Conservation (phyloP, 768 basidiomycete species). For the Podaxis rugospora region DNA sequence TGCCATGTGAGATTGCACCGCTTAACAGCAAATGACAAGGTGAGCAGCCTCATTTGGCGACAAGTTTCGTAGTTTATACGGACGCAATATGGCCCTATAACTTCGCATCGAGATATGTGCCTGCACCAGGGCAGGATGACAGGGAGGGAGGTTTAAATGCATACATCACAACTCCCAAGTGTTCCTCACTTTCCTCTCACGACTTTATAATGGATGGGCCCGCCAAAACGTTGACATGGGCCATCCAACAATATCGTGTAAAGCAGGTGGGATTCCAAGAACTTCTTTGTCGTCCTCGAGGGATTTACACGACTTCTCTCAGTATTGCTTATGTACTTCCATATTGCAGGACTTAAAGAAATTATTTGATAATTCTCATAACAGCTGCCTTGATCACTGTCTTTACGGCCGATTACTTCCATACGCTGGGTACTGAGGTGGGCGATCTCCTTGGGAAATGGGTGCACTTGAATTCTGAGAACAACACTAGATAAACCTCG, state of each 20-base stretch:
- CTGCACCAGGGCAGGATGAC: not conserved
- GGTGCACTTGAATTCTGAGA: not conserved
- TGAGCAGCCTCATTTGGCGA: not conserved
- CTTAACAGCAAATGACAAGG: not conserved
- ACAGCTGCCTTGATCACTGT: not conserved
- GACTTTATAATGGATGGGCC: not conserved
- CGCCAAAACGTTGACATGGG: not conserved
- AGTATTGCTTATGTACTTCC: not conserved
- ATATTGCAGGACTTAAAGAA: not conserved
- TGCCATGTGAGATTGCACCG: too few species aligned
- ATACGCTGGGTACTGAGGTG: not conserved
- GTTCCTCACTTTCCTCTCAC: too few species aligned
- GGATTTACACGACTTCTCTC: not conserved
- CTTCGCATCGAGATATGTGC: not conserved
- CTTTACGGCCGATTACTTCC: not conserved
- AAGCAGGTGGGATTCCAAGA: not conserved
- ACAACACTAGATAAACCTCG: not conserved
- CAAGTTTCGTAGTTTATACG: not conserved
- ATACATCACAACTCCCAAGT: not conserved
- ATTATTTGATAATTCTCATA: not conserved
- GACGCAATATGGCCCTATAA: not conserved
- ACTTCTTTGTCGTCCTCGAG: not conserved
- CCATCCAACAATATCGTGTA: not conserved
- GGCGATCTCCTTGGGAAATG: not conserved
- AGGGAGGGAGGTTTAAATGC: not conserved